These are phyloP conservation scores for Fusarium sp. DNA, from an alignment of 2,329 filamentous ascomycete species.

Conservation along the genomic window DNA sequence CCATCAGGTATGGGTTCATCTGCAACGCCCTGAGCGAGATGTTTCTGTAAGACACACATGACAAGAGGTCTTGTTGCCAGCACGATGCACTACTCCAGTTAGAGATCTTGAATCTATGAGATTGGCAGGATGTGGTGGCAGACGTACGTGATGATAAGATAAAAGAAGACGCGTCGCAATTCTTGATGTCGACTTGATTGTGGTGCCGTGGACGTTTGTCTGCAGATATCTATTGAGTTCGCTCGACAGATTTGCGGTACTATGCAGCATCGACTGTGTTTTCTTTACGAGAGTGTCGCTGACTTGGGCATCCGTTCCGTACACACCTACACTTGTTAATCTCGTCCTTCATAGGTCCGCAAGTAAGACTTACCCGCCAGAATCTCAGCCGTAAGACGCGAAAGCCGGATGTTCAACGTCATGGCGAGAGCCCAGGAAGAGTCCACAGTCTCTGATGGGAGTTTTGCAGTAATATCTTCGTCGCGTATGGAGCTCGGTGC, in stretches of 20 bases:
- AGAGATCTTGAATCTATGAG: rapidly evolving
- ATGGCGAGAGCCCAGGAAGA: neutral
- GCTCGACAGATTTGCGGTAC: neutral
- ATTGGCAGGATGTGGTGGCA: rapidly evolving
- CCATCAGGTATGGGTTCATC: neutral
- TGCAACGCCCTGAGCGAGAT: neutral
- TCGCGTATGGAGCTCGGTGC: neutral
- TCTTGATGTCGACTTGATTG: neutral
- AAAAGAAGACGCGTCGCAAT: neutral
- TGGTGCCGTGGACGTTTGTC: neutral
- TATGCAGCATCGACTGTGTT: neutral
- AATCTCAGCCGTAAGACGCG: neutral
- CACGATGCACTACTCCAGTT: neutral
- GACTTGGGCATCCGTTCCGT: neutral
- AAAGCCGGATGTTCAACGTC: neutral
- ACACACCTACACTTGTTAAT: neutral
- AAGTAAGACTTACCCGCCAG: neutral
- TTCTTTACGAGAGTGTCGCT: neutral
- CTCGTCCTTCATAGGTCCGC: rapidly evolving
- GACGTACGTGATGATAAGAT: neutral
- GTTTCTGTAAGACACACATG: neutral
- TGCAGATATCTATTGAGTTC: neutral
- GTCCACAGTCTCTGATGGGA: neutral
- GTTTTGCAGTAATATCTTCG: neutral
- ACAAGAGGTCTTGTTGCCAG: neutral